Conservation (phyloP, 2,329 filamentous ascomycete genomes). For the Ceratocystis papillata region DNA sequence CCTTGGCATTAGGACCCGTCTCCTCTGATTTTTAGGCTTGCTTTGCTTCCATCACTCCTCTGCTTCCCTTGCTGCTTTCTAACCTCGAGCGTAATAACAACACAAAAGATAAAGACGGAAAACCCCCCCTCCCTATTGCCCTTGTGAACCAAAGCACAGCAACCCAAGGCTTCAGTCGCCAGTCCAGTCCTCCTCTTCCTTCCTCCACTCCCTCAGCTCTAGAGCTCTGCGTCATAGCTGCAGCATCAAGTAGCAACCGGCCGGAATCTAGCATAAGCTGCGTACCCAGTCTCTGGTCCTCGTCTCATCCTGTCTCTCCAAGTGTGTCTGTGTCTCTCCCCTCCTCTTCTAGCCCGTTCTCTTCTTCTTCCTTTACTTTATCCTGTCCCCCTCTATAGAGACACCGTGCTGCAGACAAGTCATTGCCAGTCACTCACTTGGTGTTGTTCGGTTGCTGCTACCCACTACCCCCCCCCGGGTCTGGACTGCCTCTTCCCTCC, state of each 20-base stretch:
- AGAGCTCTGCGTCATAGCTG: slow-evolving; percentile 2
- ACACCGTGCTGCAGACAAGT: too few relatives aligned
- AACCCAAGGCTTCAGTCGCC: not conserved
- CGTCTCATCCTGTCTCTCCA: not conserved
- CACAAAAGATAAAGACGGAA: too few relatives aligned
- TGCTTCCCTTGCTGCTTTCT: too few relatives aligned
- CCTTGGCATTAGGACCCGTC: not conserved
- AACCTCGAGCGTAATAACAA: too few relatives aligned
- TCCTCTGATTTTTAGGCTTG: too few relatives aligned
- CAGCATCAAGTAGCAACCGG: slow-evolving; percentile 10
- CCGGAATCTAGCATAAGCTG: slow-evolving; percentile 1
- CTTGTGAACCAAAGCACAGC: not conserved
- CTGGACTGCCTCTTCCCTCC: not conserved
- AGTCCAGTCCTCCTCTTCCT: not conserved
- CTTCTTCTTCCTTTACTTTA: not conserved
- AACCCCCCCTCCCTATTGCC: too few relatives aligned
- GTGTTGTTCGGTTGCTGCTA: too few relatives aligned
- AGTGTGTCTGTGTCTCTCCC: not conserved
- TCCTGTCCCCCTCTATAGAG: not conserved
- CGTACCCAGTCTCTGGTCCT: slow-evolving; percentile 8
- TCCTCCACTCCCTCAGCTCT: not conserved
- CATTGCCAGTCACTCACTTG: too few relatives aligned
- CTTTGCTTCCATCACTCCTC: too few relatives aligned
- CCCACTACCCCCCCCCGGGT: too few relatives aligned
- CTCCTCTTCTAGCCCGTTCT: not conserved